A percentile compares a stretch with the other conserved stretches of the same genome.
Conservation (phyloP, 306 rosid genomes). For the Citrullus amarus region DNA sequence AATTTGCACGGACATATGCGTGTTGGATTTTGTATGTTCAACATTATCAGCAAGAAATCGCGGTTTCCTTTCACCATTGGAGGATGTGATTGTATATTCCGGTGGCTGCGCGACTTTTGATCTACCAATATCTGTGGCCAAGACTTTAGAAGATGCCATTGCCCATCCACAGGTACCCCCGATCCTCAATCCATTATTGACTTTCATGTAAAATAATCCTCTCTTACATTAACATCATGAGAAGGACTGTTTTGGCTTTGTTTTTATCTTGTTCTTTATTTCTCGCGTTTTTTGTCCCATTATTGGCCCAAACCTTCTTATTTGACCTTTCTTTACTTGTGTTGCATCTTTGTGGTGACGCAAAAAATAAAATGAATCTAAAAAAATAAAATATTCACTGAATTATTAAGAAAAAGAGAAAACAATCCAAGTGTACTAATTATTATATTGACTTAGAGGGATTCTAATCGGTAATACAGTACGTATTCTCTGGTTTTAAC, state of each 20-base stretch:
- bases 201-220: not conserved
- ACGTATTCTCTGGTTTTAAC: too few relatives aligned
- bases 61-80: slow-evolving; percentile 50
- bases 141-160: slow-evolving; percentile 33
- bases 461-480: too few relatives aligned
- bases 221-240: not conserved
- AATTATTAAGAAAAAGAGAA: too few relatives aligned
- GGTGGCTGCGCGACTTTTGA: slow-evolving; percentile 77
- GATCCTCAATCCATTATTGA: not conserved
- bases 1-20: slow-evolving; percentile 83
- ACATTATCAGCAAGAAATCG: slow-evolving; percentile 63
- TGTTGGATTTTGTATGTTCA: slow-evolving; percentile 72
- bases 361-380: too few relatives aligned
- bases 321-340: not conserved
- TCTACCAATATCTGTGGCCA: slow-evolving; percentile 57
- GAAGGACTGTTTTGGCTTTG: not conserved
- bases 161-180: slow-evolving; percentile 79
- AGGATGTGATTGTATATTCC: slow-evolving; percentile 74
- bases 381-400: too few relatives aligned
- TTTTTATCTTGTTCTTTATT: not conserved
- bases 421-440: too few relatives aligned
- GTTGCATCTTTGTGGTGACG: too few relatives aligned
- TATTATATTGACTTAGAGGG: too few relatives aligned
- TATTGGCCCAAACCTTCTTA: not conserved
- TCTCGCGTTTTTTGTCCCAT: not conserved